Conservation (phyloP, 352 stramenopile species). For the Phytophthora ramorum region DNA sequence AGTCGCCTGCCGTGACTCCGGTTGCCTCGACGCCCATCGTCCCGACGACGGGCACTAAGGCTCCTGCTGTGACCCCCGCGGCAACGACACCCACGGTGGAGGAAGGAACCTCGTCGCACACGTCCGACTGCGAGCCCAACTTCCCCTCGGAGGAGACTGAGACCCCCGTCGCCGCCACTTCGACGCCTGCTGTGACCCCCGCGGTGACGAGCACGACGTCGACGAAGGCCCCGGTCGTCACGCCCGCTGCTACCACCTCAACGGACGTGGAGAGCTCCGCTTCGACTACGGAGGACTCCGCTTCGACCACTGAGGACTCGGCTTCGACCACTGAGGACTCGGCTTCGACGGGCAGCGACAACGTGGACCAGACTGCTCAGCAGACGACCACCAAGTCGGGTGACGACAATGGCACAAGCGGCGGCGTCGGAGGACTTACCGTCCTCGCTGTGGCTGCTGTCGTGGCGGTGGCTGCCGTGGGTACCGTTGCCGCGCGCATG, state of each 20-base stretch:
- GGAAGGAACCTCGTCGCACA: constrained; percentile 20
- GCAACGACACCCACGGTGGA: constrained; percentile 12
- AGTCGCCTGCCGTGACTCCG: constrained; percentile 6
- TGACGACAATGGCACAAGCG: not conserved
- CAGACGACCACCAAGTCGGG: constrained; percentile 41
- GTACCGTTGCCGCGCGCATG: constrained; percentile 27
- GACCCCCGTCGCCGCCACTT: constrained; percentile 12
- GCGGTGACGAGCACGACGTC: constrained; percentile 13
- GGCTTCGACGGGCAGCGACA: constrained; percentile 11
- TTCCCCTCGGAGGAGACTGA: constrained; percentile 39
- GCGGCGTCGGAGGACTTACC: not conserved
- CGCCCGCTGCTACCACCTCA: constrained; percentile 9
- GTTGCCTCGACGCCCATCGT: constrained; percentile 10
- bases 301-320: constrained; percentile 18
- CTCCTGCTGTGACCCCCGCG: constrained; percentile 1
- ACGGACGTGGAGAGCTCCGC: constrained; percentile 16
- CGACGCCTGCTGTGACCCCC: constrained; percentile 17
- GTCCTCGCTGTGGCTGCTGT: constrained; percentile 21
- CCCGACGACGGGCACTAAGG: constrained; percentile 14
- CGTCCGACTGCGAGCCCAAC: constrained; percentile 42
- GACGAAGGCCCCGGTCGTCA: constrained; percentile 5
- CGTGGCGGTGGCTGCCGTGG: constrained; percentile 45
- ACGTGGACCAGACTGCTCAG: constrained; percentile 30
- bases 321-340: not conserved
- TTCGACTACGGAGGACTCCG: constrained; percentile 5